A percentile compares a stretch with the other conserved stretches of the same genome.
phyloP scores from a whole-genome alignment of 2,329 filamentous ascomycete genomes.

The Fusarium sp. region DNA sequence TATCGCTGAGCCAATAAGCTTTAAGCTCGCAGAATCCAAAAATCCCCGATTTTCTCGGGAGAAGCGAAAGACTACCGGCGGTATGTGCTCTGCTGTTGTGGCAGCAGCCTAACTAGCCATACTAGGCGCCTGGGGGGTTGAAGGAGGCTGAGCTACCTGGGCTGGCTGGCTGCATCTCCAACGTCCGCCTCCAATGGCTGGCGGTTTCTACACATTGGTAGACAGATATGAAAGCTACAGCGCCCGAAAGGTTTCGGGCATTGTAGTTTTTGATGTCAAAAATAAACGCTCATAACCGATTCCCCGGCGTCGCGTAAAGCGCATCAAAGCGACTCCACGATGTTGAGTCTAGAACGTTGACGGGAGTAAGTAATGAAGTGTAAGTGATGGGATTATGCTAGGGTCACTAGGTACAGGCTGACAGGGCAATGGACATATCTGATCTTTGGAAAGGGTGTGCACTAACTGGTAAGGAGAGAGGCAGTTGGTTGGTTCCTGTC shows the following conservation, averaged over 20 bases:
- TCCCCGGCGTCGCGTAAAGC: constrained; percentile 14
- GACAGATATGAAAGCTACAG: neutral
- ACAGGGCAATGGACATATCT: neutral
- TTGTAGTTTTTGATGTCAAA: neutral
- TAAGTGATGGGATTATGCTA: neutral
- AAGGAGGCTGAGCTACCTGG: constrained; percentile 10
- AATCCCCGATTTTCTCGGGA: neutral
- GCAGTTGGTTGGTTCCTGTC: constrained; percentile 18
- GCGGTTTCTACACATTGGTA: neutral
- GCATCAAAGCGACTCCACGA: constrained; percentile 5
- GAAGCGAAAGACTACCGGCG: neutral
- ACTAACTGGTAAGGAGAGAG: neutral
- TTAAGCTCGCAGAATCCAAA: neutral
- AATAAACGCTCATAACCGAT: neutral
- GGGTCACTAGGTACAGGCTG: neutral
- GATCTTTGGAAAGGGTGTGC: constrained; percentile 8
- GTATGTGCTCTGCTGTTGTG: neutral
- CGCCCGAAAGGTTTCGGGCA: constrained; percentile 14
- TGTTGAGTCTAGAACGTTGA: constrained; percentile 37
- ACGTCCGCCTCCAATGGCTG: neutral
- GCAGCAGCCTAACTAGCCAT: neutral
- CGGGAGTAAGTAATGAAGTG: neutral
- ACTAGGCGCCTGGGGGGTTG: neutral
- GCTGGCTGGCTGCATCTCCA: neutral
- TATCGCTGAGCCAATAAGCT: constrained; percentile 1